These are phyloP conservation scores for Pachysandra terminalis DNA, from an alignment of 164 flowering plant genomes.

Conservation along the genomic window DNA sequence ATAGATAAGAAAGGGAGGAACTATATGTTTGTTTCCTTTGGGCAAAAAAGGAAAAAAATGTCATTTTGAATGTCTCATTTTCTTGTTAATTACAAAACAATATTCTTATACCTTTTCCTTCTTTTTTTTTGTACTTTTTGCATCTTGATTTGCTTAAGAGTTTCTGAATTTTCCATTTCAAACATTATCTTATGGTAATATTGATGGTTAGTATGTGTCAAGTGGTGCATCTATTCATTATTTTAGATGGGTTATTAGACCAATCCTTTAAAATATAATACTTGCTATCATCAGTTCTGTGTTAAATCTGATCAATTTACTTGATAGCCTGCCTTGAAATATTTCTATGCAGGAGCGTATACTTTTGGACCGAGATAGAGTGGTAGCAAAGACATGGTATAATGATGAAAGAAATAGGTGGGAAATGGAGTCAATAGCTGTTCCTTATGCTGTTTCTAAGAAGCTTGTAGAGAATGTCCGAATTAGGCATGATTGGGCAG, in stretches of 20 bases:
- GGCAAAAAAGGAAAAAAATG: not conserved
- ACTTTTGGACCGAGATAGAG: slow-evolving; percentile 81
- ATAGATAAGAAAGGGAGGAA: no score
- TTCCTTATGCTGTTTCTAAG: slow-evolving; percentile 84
- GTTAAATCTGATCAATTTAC: slow-evolving; percentile 69
- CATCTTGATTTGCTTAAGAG: not conserved
- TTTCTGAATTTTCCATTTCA: not conserved
- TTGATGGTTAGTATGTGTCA: not conserved
- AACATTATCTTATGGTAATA: not conserved
- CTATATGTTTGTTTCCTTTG: not conserved
- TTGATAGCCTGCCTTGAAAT: slow-evolving; percentile 3
- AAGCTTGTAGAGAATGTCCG: slow-evolving; percentile 69
- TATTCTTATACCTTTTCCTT: no score
- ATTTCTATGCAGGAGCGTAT: slow-evolving; percentile 55
- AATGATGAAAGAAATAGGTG: slow-evolving; percentile 70
- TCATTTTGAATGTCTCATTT: not conserved
- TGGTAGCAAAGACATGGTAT: slow-evolving; percentile 74
- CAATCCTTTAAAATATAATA: not conserved
- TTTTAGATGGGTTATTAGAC: not conserved
- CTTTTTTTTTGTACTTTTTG: not conserved
- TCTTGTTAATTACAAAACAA: not conserved
- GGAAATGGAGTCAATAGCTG: slow-evolving; percentile 90
- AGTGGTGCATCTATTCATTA: not conserved
- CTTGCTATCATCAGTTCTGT: no score
- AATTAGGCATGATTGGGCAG: slow-evolving; percentile 95